phyloP scores from a whole-genome alignment of 2,329 filamentous ascomycete genomes.

The Talaromyces atroroseus region DNA sequence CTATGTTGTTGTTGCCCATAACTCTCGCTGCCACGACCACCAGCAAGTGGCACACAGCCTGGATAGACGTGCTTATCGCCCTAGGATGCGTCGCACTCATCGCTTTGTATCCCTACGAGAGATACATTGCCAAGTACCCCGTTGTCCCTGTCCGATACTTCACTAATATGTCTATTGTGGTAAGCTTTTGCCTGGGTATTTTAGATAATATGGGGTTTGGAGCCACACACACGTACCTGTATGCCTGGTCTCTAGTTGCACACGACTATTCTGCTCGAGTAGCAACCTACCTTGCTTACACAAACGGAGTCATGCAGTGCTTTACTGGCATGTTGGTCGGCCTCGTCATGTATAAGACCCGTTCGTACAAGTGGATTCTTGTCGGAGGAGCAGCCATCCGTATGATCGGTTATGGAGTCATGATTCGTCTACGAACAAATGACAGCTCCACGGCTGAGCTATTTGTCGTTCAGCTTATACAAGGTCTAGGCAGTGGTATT shows the following conservation, averaged over 20 bases:
- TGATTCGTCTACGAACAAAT: conserved; percentile 45
- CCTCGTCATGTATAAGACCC: conserved; percentile 37
- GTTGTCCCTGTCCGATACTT: conserved; percentile 45
- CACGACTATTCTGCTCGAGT: conserved; percentile 37
- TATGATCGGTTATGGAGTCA: conserved; percentile 46
- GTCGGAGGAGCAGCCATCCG: conserved; percentile 39
- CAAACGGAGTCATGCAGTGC: conserved; percentile 40
- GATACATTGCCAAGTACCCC: conserved; percentile 39
- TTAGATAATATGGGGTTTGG: conserved; percentile 42
- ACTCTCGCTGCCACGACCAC: conserved; percentile 41
- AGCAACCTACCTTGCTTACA: conserved; percentile 41
- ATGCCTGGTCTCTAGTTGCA: conserved; percentile 43
- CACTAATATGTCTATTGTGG: conserved; percentile 38
- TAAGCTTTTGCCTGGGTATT: conserved; percentile 37
- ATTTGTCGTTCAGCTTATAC: conserved; percentile 45
- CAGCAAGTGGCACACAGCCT: conserved; percentile 42
- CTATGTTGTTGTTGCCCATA: conserved; percentile 45
- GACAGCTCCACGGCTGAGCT: conserved; percentile 43
- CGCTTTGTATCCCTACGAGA: conserved; percentile 46
- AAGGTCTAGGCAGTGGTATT: conserved; percentile 46
- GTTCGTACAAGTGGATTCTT: conserved; percentile 45
- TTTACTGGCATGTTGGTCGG: conserved; percentile 39
- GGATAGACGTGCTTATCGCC: conserved; percentile 42
- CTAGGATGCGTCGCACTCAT: conserved; percentile 40
- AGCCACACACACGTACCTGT: conserved; percentile 46